A percentile compares a stretch with the other conserved stretches of the same genome.
Conservation (phyloP, 208 protist genomes). For the Leishmania guyanensis region DNA sequence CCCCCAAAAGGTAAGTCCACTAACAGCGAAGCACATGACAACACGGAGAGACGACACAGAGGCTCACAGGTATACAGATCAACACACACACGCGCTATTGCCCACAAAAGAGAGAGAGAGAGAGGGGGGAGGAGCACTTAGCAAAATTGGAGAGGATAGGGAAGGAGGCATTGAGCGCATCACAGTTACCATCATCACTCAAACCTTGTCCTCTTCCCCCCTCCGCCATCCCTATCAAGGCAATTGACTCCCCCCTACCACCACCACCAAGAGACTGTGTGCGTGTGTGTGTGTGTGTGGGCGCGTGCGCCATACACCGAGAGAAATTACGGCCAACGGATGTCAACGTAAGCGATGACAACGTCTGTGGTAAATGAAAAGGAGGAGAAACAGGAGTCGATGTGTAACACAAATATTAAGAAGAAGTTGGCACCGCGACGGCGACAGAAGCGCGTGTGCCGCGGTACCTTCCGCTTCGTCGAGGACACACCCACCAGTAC, state of each 20-base stretch:
- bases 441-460: not conserved
- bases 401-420: not conserved
- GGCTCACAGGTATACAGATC: not conserved
- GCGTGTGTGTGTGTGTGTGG: not conserved
- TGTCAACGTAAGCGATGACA: not conserved
- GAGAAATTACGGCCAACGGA: not conserved
- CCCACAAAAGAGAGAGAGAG: not conserved
- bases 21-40: slow-evolving; percentile 4
- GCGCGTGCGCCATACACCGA: not conserved
- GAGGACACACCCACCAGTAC: not conserved
- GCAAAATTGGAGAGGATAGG: not conserved
- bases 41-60: not conserved
- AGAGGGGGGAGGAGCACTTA: not conserved
- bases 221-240: not conserved
- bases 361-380: not conserved
- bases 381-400: not conserved
- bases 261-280: not conserved
- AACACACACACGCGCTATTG: not conserved
- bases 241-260: not conserved
- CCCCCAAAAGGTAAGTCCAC: not conserved
- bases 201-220: not conserved
- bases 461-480: not conserved
- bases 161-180: not conserved
- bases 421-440: not conserved
- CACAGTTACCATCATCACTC: not conserved